phyloP scores from a whole-genome alignment of 257 asterid genomes.

The Fraxinus cuspidata region DNA sequence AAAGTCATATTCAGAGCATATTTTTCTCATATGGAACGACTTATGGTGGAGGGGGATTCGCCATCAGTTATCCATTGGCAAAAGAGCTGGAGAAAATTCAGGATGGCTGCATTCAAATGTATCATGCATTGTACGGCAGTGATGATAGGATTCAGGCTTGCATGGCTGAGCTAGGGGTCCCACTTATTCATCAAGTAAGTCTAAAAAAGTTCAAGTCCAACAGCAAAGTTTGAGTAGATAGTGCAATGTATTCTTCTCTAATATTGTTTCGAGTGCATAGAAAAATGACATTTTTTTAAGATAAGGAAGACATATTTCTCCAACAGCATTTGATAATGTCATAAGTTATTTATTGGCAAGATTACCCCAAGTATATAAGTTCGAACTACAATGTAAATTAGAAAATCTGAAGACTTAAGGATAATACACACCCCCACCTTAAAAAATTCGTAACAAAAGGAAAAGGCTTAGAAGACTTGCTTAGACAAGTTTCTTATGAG shows the following conservation, averaged over 20 bases:
- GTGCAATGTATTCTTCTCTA: too few relatives aligned
- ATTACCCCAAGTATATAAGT: not conserved
- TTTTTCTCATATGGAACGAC: constrained; percentile 78
- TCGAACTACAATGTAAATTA: too few relatives aligned
- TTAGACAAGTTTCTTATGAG: too few relatives aligned
- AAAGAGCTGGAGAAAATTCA: constrained; percentile 74
- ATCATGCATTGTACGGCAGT: constrained; percentile 73
- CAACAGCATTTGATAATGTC: not conserved
- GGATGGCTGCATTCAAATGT: constrained; percentile 72
- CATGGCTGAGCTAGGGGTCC: constrained; percentile 88
- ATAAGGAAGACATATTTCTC: not conserved
- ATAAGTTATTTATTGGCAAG: not conserved
- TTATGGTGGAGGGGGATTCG: constrained; percentile 89
- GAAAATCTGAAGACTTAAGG: too few relatives aligned
- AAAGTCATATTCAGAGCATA: constrained; percentile 77
- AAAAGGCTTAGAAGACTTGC: too few relatives aligned
- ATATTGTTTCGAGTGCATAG: too few relatives aligned
- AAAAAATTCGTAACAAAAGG: too few relatives aligned
- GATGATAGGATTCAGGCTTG: constrained; percentile 90
- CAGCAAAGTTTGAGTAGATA: too few relatives aligned
- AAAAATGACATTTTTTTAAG: not conserved
- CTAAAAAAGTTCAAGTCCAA: too few relatives aligned
- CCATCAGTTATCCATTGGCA: constrained; percentile 84
- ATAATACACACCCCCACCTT: too few relatives aligned
- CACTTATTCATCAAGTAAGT: constrained; percentile 85